These are phyloP conservation scores for Astragalus glycyphyllos DNA, from an alignment of 306 rosid species.

Conservation along the genomic window DNA sequence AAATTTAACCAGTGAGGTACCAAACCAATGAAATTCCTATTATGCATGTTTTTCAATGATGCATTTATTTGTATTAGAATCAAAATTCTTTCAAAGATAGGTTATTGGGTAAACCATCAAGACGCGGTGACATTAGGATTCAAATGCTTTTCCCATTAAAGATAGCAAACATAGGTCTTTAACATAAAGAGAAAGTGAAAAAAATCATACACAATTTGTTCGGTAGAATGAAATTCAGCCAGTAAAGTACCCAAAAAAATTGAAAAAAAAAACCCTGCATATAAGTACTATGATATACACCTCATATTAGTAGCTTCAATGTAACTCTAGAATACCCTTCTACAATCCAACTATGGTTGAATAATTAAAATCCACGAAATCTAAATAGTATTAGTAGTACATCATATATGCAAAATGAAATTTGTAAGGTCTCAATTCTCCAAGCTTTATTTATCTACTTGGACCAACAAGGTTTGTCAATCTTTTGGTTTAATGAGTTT, in stretches of 20 bases:
- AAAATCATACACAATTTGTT: not conserved
- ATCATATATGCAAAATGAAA: constrained; percentile 27
- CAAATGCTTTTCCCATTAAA: not conserved
- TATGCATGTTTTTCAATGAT: constrained; percentile 22
- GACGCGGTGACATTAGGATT: not conserved
- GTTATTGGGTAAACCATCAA: not conserved
- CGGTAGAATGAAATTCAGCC: constrained; percentile 13
- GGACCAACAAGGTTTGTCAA: constrained; percentile 17
- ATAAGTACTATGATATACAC: constrained; percentile 5
- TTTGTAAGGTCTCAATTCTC: not conserved
- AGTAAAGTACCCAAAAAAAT: constrained; percentile 6
- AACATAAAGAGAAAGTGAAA: constrained; percentile 4
- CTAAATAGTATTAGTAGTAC: not conserved
- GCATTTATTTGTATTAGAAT: constrained; percentile 8
- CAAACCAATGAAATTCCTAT: too few species aligned
- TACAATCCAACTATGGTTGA: too few species aligned
- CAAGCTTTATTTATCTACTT: not conserved
- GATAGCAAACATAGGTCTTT: not conserved
- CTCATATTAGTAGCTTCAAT: constrained; percentile 18
- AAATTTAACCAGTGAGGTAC: too few species aligned
- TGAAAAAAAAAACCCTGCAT: constrained; percentile 3
- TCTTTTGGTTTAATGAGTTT: constrained; percentile 24
- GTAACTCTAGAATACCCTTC: not conserved
- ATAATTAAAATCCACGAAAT: constrained; percentile 2
- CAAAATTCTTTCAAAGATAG: not conserved